Conservation (phyloP, 805 yeast species). For the Wickerhamiella slavikovae region DNA sequence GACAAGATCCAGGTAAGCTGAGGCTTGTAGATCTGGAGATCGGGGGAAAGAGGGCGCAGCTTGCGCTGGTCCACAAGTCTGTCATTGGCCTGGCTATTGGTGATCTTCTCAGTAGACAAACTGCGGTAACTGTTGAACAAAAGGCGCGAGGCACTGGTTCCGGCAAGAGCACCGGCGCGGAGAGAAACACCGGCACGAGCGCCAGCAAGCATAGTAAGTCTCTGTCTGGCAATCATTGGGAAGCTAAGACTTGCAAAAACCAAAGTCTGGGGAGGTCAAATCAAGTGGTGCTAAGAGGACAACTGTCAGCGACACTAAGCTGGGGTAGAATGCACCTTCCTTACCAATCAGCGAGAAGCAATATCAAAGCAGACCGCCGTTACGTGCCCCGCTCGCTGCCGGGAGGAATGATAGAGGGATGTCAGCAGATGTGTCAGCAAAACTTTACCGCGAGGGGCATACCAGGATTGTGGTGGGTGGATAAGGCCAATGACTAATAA, state of each 20-base stretch:
- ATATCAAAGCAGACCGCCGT: too few relatives aligned
- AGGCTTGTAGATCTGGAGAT: conserved; percentile 73
- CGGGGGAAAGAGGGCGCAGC: conserved; percentile 82
- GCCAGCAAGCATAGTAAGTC: neutral
- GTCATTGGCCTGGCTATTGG: conserved; percentile 42
- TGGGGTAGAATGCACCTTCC: too few relatives aligned
- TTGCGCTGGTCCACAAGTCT: conserved; percentile 64
- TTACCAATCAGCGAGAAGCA: too few relatives aligned
- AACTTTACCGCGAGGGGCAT: too few relatives aligned
- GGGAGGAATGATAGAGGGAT: too few relatives aligned
- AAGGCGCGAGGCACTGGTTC: conserved; percentile 4
- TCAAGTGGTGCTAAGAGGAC: too few relatives aligned
- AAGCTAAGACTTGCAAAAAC: neutral
- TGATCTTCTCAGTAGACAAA: conserved; percentile 26
- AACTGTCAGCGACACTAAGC: too few relatives aligned
- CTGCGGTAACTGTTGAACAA: conserved; percentile 1
- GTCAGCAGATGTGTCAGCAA: too few relatives aligned
- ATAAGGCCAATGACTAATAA: too few relatives aligned
- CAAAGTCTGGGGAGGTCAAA: too few relatives aligned
- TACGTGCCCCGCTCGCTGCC: too few relatives aligned
- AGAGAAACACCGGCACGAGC: conserved; percentile 2
- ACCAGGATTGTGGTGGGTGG: too few relatives aligned
- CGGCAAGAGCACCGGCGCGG: conserved; percentile 1
- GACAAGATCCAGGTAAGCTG: conserved; percentile 76
- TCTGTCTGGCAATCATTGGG: neutral